Evolutionary conservation across 345 rosid species (phyloP).

Genomic region (Moringa oleifera): DNA sequence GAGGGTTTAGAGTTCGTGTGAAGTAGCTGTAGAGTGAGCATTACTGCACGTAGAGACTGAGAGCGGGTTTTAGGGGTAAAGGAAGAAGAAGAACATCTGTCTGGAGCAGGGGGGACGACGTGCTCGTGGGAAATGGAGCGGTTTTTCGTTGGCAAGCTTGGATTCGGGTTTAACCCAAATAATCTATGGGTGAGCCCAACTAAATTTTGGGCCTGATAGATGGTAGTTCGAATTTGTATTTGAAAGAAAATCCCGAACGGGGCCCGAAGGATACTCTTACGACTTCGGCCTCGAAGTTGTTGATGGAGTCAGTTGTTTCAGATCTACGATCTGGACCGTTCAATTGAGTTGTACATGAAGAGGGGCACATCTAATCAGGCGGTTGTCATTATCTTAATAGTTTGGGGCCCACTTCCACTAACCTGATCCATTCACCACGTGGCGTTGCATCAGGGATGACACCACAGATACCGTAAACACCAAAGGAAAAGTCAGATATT

Average conservation of each 20-base stretch:
- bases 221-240: background rate
- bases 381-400: constrained; percentile 2
- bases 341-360: background rate
- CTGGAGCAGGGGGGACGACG: background rate
- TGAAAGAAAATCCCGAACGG: background rate
- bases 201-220: background rate
- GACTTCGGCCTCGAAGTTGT: constrained; percentile 10
- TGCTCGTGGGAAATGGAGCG: background rate
- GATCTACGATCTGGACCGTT: constrained; percentile 14
- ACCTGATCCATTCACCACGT: constrained; percentile 19
- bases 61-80: background rate
- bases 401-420: background rate
- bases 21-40: constrained; percentile 41
- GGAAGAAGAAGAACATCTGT: constrained; percentile 10
- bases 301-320: background rate
- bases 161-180: background rate
- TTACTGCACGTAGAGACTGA: constrained; percentile 14
- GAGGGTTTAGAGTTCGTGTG: constrained; percentile 28
- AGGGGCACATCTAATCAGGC: constrained; percentile 3
- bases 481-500: constrained; percentile 16
- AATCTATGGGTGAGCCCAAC: background rate
- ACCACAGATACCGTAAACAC: background rate
- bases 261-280: background rate
- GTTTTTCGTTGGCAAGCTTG: no score
- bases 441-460: constrained; percentile 11